Base-by-base conservation (phyloP, 2,329 filamentous ascomycete genomes). In the Fusarium acutatum region DNA sequence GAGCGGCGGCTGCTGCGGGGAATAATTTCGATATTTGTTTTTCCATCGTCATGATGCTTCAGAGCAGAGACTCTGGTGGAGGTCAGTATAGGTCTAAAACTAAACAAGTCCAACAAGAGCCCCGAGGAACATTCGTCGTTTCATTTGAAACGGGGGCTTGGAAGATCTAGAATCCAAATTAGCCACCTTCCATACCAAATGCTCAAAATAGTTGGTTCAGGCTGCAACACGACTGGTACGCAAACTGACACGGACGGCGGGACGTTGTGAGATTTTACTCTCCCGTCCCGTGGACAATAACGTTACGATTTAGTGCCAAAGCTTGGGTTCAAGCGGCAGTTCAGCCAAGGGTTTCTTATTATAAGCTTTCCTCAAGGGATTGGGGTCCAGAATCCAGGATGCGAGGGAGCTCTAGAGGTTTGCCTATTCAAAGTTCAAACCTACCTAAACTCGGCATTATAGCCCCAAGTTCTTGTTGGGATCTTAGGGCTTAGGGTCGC, bases 231-330 rank as follows among this genome's bases (percentile, higher is more conserved):
- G 52, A 60, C 74, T 75, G 69, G 61, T 61, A 72, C 70, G 60
- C 43, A 71, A 47, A 60, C 35, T 67, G 66, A 44, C 59, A 76
- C 71, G 64, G 72, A 65, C 63, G 49, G 37, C 71, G 72, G 73
- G 74, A 77, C 74, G 72, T 75, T 77, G 71, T 71, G 72, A 70
- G 74, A 66, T 66, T 69, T 64, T 43, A 58, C 59, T 65, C 34
- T 71, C 63, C 66, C 64, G 52, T 64, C 60, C 68, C 64, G 64
- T 68, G 49, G 54, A 44, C 40, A 59, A 69, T 35, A 69, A 68
- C 67, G 64, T 66, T 72, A 59, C 41, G 44, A 60, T 59, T 70
- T 73, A 71, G 70, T 71, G 70, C 43, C 44, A 49, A 66, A 71
- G 71, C 37, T 69, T 63, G 26, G 63, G 41, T 67, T 66, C 70